A percentile compares a stretch with the other conserved stretches of the same genome.
These are phyloP conservation scores for Paramecium pentaurelia DNA, from an alignment of 73 alveolate genomes.

Conservation along the genomic window DNA sequence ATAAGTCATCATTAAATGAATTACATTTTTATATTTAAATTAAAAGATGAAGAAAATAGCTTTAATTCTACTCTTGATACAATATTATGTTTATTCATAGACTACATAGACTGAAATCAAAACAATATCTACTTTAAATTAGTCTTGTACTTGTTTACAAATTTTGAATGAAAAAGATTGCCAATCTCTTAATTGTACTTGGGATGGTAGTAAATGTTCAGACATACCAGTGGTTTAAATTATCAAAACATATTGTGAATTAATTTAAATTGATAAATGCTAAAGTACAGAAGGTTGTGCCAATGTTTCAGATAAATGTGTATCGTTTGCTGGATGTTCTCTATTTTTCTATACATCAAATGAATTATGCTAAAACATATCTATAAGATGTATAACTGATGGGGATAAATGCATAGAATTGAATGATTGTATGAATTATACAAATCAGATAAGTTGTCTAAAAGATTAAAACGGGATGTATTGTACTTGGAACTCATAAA, in stretches of 20 bases:
- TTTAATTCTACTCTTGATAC: not conserved
- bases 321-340: not conserved
- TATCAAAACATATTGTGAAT: not conserved
- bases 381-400: not conserved
- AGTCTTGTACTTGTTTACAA: not conserved
- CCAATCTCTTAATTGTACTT: not conserved
- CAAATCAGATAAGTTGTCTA: not conserved
- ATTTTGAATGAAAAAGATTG: not conserved
- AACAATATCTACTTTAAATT: not conserved
- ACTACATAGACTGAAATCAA: not conserved
- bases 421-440: not conserved
- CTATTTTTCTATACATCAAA: not conserved
- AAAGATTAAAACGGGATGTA: not conserved
- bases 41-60: not conserved
- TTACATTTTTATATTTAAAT: not conserved
- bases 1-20: not conserved
- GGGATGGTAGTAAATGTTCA: not conserved
- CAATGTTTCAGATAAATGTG: not conserved
- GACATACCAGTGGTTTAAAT: not conserved
- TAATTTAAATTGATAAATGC: not conserved
- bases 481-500: not conserved
- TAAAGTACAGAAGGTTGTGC: not conserved
- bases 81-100: not conserved
- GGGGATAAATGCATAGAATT: not conserved
- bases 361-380: not conserved